Percentiles rank a stretch among this genome's conserved stretches.
Conservation (phyloP, 2,329 filamentous ascomycete genomes). For the Aspergillus japonicus region DNA sequence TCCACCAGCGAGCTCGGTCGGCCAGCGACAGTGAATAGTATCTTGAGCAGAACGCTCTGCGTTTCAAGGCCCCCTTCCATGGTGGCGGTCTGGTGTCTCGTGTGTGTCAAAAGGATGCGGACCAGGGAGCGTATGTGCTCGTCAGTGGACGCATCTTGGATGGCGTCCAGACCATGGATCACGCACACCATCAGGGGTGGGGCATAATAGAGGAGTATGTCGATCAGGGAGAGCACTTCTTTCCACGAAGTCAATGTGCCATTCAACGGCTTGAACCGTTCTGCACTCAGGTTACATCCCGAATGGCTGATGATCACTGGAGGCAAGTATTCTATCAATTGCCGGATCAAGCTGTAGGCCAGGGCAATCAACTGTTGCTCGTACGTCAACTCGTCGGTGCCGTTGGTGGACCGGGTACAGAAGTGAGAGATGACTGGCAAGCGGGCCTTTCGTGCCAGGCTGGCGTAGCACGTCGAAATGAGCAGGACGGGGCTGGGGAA, state of each 20-base stretch:
- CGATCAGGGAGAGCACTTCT: conserved; percentile 36
- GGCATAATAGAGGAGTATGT: conserved; percentile 35
- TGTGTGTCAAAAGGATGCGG: conserved; percentile 35
- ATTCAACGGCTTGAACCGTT: conserved; percentile 35
- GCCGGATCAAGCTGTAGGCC: conserved; percentile 40
- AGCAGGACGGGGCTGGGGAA: conserved; percentile 30
- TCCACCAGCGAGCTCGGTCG: conserved; percentile 32
- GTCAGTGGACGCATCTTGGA: conserved; percentile 35
- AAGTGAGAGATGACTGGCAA: conserved; percentile 40
- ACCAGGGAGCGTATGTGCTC: conserved; percentile 34
- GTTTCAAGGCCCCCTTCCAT: conserved; percentile 19
- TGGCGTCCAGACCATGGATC: conserved; percentile 36
- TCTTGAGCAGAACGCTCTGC: conserved; percentile 34
- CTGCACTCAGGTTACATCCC: conserved; percentile 34
- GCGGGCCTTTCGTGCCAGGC: conserved; percentile 29
- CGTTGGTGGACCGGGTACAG: conserved; percentile 29
- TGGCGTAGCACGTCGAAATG: conserved; percentile 36
- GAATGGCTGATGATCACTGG: conserved; percentile 37
- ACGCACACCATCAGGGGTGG: conserved; percentile 39
- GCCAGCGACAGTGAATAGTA: conserved; percentile 37
- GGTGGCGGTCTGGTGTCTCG: conserved; percentile 21
- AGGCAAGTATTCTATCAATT: conserved; percentile 37
- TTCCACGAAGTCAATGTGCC: conserved; percentile 38
- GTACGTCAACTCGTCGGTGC: conserved; percentile 24
- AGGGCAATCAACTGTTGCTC: conserved; percentile 37